Conservation (phyloP, 169 alveolate species). For the Cystoisospora suis region DNA sequence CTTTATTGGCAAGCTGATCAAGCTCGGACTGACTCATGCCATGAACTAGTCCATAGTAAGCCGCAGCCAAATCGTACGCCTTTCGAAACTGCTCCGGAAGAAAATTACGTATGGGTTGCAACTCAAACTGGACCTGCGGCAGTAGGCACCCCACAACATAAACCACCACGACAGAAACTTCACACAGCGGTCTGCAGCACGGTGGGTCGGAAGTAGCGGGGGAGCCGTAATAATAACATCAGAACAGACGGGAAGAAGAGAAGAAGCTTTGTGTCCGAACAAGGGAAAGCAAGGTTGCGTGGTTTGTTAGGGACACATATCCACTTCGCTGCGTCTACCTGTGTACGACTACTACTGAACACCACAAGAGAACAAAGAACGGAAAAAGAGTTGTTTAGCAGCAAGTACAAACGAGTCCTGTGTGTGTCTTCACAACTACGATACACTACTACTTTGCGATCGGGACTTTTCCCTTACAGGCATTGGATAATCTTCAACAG, state of each 20-base stretch:
- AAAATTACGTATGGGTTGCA: slow-evolving; percentile 3
- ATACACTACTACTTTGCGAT: neutral
- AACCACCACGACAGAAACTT: neutral
- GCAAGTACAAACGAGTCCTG: too few relatives aligned
- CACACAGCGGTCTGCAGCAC: too few relatives aligned
- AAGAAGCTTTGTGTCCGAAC: neutral
- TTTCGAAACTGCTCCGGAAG: slow-evolving; percentile 11
- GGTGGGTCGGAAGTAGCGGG: too few relatives aligned
- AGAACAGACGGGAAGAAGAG: neutral
- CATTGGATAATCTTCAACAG: slow-evolving; percentile 60
- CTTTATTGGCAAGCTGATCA: neutral
- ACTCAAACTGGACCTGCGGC: slow-evolving; percentile 2
- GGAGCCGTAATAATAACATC: too few relatives aligned
- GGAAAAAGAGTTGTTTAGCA: too few relatives aligned
- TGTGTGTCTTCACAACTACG: neutral
- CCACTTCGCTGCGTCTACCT: too few relatives aligned
- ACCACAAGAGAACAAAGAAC: too few relatives aligned
- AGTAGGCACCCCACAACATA: neutral
- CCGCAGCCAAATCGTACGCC: slow-evolving; percentile 21
- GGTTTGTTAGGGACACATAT: too few relatives aligned
- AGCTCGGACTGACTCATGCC: slow-evolving; percentile 38
- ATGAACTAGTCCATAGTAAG: slow-evolving; percentile 34
- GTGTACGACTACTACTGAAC: too few relatives aligned
- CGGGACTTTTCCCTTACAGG: slow-evolving; percentile 37
- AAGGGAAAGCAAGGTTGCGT: too few relatives aligned